A percentile compares a stretch with the other conserved stretches of the same genome.
These are phyloP conservation scores for sunflower (Helianthus annuus) DNA, from an alignment of 129 eudicot genomes.

Conservation along the genomic window DNA sequence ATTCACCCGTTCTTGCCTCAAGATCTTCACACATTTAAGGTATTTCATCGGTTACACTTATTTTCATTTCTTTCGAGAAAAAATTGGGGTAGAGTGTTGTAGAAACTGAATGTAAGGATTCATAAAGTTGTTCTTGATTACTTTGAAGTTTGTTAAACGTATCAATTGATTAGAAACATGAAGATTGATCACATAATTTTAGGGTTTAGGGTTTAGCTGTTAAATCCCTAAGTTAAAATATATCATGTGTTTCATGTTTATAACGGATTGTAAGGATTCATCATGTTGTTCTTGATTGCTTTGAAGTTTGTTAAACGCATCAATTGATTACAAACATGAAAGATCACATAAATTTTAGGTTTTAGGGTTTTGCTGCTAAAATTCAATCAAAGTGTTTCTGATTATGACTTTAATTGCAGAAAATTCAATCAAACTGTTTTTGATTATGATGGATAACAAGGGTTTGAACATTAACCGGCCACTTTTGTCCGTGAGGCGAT, in stretches of 20 bases:
- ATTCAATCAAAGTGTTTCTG: constrained; percentile 34
- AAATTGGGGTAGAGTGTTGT: not conserved
- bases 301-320: not conserved
- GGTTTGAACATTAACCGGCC: constrained; percentile 60
- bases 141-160: not conserved
- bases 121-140: not conserved
- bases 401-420: constrained; percentile 21
- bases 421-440: constrained; percentile 33
- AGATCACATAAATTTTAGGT: constrained; percentile 19
- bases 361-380: constrained; percentile 18
- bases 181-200: constrained; percentile 13
- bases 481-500: constrained; percentile 73
- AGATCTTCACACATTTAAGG: constrained; percentile 23
- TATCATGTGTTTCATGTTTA: too few relatives aligned
- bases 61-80: not conserved
- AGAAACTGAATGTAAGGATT: not conserved
- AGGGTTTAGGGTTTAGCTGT: constrained; percentile 22
- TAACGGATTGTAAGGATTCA: constrained; percentile 2
- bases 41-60: constrained; percentile 1
- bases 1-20: constrained; percentile 23
- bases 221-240: too few relatives aligned
- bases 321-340: not conserved
- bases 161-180: not conserved
- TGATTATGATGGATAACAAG: constrained; percentile 55
- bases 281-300: not conserved